Evolutionary conservation across 2,329 filamentous ascomycete species (phyloP), one percentile per base, ranked within the genome.

Genomic region (Sporothrix pseudoabietina): DNA sequence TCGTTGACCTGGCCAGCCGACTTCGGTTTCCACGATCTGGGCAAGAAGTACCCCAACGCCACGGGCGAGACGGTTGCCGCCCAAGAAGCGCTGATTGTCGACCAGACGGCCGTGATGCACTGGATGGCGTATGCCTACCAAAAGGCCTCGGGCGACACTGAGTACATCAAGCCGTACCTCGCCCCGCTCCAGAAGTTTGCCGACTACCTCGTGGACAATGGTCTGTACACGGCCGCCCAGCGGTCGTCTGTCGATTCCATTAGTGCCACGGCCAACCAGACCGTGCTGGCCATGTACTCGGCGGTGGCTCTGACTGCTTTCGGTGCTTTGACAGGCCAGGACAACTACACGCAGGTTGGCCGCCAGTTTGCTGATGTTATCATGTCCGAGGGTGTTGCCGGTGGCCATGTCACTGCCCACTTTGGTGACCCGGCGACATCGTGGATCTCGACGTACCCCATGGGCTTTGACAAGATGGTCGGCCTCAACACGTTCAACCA

Each of bases 391-490:
- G 71, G 71, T 41, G 44, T 63, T 3, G 71, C 63, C 19, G 68
- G 69, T 41, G 26, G 8, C 22, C 71, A 73, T 41, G 55, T 73
- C 65, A 69, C 65, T 1, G 65, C 71, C n/a, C 71, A 73, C 41
- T 73, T 69, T 32, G 65, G 66, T 54, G 71, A 73, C 41, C 54
- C 65, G 22, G 71, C 49, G 8, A 26, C 49, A 35, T 57, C 55
- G 32, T 73, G 71, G 71, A 69, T 73, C 65, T 63, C 54, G 54
- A 73, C 71, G 2, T 73, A 73, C 30, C 71, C 71, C 5, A 32
- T 79, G 22, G 79, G 76, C 76, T 78, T 76, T 49, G 79, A 80
- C 74, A 79, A 79, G 74, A 75, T 80, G 54, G 74, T 80, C 1
- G 79, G 79, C 65, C 77, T 80, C 75, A 77, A 76, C 2, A 74